Conservation (phyloP, 2,329 filamentous ascomycete genomes). For the Ophiostoma quercus region DNA sequence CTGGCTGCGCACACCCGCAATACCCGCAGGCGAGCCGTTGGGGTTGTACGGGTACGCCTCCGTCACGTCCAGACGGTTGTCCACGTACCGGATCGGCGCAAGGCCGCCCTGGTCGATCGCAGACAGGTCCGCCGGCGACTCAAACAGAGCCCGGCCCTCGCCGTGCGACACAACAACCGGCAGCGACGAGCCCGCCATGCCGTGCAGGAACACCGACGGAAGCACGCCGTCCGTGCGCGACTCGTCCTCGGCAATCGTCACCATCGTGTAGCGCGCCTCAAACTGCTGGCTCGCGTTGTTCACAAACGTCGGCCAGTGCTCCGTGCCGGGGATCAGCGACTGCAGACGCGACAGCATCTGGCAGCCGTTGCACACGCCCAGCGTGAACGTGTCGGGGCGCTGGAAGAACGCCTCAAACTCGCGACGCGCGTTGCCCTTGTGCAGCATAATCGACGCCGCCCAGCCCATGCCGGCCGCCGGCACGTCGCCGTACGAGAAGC, state of each 20-base stretch:
- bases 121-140: conserved; percentile 47
- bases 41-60: conserved; percentile 83
- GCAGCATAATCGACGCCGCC: conserved; percentile 88
- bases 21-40: conserved; percentile 76
- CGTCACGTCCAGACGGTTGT: conserved; percentile 71
- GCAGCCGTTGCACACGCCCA: conserved; percentile 96
- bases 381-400: conserved; percentile 79
- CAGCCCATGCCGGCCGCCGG: conserved; percentile 94
- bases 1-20: conserved; percentile 70
- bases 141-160: conserved; percentile 76
- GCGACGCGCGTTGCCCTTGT: conserved; percentile 61
- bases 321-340: conserved; percentile 77
- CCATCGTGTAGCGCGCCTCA: conserved; percentile 83
- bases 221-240: conserved; percentile 29
- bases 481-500: conserved; percentile 78
- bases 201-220: conserved; percentile 80
- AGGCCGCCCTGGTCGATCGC: conserved; percentile 61
- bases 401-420: conserved; percentile 84
- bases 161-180: conserved; percentile 88
- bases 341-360: conserved; percentile 86
- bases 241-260: conserved; percentile 59
- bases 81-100: conserved; percentile 75
- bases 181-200: conserved; percentile 75
- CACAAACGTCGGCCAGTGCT: conserved; percentile 80
- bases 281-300: conserved; percentile 83